Conservation (phyloP, 2,329 filamentous ascomycete genomes). For the Dichotomopilus funicola region DNA sequence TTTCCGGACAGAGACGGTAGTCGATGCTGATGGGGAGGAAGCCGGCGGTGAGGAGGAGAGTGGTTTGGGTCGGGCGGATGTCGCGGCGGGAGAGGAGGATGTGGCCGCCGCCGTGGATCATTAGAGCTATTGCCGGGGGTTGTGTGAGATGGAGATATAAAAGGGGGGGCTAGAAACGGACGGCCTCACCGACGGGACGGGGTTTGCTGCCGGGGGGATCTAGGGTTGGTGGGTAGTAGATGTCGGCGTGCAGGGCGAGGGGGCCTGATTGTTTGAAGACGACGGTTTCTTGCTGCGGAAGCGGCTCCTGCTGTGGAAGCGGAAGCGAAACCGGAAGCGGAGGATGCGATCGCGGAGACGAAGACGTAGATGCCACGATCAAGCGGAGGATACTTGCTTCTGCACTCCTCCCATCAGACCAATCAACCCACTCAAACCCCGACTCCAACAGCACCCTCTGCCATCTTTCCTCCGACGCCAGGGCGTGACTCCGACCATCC, state of each 20-base stretch:
- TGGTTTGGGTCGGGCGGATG: conserved; percentile 33
- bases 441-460: conserved; percentile 19
- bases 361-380: background rate
- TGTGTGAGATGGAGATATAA: background rate
- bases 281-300: conserved; percentile 15
- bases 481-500: conserved; percentile 26
- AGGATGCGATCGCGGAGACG: background rate
- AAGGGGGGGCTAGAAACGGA: background rate
- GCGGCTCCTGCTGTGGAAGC: background rate
- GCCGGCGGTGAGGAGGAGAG: conserved; percentile 32
- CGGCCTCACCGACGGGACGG: background rate
- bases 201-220: background rate
- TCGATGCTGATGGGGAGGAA: conserved; percentile 44
- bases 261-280: conserved; percentile 20
- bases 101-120: conserved; percentile 41
- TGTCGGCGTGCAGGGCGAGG: conserved; percentile 26
- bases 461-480: conserved; percentile 21
- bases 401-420: conserved; percentile 25
- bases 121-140: conserved; percentile 10
- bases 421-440: conserved; percentile 28
- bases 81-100: conserved; percentile 34
- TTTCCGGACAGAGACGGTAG: conserved; percentile 45
- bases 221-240: conserved; percentile 27
- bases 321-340: background rate
- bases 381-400: conserved; percentile 21